Evolutionary conservation across 176 grass and related monocot species (phyloP), one percentile per base, ranked within the genome.

Genomic region (Saccharum spontaneum): DNA sequence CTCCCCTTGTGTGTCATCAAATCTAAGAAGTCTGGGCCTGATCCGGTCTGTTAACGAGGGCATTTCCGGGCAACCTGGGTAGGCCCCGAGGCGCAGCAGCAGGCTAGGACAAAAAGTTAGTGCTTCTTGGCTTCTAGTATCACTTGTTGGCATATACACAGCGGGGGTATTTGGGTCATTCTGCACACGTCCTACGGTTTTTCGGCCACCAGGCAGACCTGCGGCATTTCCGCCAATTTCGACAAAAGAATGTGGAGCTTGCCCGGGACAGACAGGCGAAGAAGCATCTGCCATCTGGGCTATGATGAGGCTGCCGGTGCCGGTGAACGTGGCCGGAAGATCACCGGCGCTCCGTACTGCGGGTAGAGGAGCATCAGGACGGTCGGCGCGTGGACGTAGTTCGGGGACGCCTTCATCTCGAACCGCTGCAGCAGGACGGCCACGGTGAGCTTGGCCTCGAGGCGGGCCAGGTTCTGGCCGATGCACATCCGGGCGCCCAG

Each of bases 281-380:
- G 34, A 46, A 46, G 45, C 45, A 4, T 46, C 45, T 13, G 12
- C 13, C 17, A 13, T 23, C 6, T 40, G n/a, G 24, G 54, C 65
- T 84, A 67, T 1, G 50, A 81, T 23, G 54, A 57, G 36, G 57
- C 28, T 5, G 20, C 43, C 0, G 15, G 46, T 50, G 60, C 54
- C 0, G 88, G 8, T 2, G 64, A 4, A 0, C 85, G 83, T 0
- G 92, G 73, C 0, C 83, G 92, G 76, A 98, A 90, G 81, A 95
- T 86, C 62, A 98, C 31, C 0, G 91, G 92, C 0, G 95, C 95
- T 0, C 95, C 95, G 0, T 95, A 87, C 7, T 98, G 92, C 4
- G 95, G 89, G 82, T 98, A 87, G 2, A 98, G 82, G 67, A 98
- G 92, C 92, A 98, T 93, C 1, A 98, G 66, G 1, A 98, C 91